A percentile compares a stretch with the other conserved stretches of the same genome.
Conservation (phyloP, 768 basidiomycete genomes). For the Gyrodon lividus region DNA sequence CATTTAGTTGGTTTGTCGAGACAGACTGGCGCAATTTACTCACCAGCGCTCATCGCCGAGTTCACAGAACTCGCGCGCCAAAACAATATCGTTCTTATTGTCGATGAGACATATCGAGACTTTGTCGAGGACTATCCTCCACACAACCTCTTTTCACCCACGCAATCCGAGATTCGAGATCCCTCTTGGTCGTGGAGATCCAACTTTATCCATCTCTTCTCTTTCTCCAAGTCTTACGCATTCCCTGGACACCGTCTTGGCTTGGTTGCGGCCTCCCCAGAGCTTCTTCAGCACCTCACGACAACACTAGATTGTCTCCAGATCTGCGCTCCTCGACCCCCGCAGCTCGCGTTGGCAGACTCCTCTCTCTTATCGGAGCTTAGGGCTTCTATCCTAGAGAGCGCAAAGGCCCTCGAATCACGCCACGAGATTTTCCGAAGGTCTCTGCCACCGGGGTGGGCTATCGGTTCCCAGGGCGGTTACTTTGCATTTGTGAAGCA, state of each 20-base stretch:
- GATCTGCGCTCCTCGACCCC: conserved; percentile 72
- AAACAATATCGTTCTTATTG: conserved; percentile 58
- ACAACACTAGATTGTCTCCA: conserved; percentile 79
- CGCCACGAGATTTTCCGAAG: conserved; percentile 58
- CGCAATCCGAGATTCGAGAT: neutral
- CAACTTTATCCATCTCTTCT: conserved; percentile 68
- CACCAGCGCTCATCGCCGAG: conserved; percentile 50
- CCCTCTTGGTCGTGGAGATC: conserved; percentile 50
- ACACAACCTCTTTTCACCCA: conserved; percentile 51
- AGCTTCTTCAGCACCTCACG: conserved; percentile 45
- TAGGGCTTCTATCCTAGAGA: conserved; percentile 49
- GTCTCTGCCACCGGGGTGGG: conserved; percentile 54
- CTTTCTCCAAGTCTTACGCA: conserved; percentile 78
- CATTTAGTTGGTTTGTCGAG: neutral
- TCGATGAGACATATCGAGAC: conserved; percentile 92
- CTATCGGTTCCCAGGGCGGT: conserved; percentile 61
- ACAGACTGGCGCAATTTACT: conserved; percentile 71
- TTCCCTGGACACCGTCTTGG: conserved; percentile 85
- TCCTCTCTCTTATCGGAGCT: conserved; percentile 50
- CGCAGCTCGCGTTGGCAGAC: conserved; percentile 64
- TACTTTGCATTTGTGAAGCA: conserved; percentile 80
- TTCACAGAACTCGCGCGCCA: conserved; percentile 61
- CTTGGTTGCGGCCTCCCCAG: conserved; percentile 59
- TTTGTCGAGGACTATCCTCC: conserved; percentile 58
- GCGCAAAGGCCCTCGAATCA: conserved; percentile 45